Conservation (phyloP, 192 early-diverging fungal genomes). For the Coemansia sp. region DNA sequence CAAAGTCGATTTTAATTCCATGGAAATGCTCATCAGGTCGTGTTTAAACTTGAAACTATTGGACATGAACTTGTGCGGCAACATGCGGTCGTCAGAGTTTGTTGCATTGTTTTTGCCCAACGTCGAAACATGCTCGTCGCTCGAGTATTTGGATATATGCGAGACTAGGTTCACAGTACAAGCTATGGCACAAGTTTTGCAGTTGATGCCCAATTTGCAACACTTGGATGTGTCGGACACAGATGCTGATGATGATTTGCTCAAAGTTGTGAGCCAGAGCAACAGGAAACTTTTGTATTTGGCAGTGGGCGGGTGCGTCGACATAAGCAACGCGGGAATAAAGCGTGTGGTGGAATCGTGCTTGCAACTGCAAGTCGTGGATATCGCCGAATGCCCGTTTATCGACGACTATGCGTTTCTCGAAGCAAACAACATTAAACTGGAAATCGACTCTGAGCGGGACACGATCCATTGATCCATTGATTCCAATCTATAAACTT, state of each 20-base stretch:
- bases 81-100: slow-evolving; percentile 1
- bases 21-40: background rate
- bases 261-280: background rate
- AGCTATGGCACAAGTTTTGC: background rate
- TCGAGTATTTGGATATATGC: slow-evolving; percentile 4
- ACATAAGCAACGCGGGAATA: background rate
- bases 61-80: slow-evolving; percentile 8
- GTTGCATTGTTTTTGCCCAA: background rate
- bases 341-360: background rate
- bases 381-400: background rate
- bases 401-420: background rate
- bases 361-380: background rate
- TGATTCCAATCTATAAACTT: background rate
- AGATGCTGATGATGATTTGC: background rate
- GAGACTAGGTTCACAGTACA: background rate
- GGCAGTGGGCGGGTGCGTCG: background rate
- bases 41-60: background rate
- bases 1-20: background rate
- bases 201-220: background rate
- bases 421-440: background rate
- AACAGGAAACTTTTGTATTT: background rate
- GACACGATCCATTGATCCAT: background rate
- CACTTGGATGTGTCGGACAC: slow-evolving; percentile 1
- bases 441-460: background rate
- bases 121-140: background rate